Base-by-base conservation (phyloP, 495 filamentous ascomycete species). In the Penicillium nucicola region DNA sequence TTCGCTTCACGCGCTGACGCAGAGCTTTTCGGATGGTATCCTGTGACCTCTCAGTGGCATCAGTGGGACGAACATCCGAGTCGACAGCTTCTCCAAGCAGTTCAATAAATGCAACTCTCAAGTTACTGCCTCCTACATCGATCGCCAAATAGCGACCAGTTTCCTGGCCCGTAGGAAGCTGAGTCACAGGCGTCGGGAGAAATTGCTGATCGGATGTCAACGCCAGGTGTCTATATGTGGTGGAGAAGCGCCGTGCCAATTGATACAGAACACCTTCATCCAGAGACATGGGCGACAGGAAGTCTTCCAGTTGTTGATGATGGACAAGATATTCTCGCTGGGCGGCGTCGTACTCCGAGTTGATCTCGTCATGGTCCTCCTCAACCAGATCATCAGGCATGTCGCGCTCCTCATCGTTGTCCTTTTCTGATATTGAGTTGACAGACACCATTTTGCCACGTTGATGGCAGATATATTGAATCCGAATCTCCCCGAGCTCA, bases 81-180 rank as follows among this genome's bases (percentile, higher is more conserved):
- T 74, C 64, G 7, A 63, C 67, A 23, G 65, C 67, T 45, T 72
- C 68, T 5, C 84, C 82, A 11, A 84, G 57, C 37, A 91, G 67
- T 52, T 92, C 84, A 42, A 92, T 80, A 48, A 92, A 88, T 33
- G 84, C 87, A 7, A 91, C 88, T 41, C 89, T 78, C 17, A 93
- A 70, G 53, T 93, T 93, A 15, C 84, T 88, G 14, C 89, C 89
- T 25, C 89, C 89, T 34, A 92, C 86, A 67, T 92, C 88, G 50
- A 90, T 89, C 10, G 86, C 85, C 5, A 92, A 71, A 58, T 84
- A 89, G 25, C 83, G 86, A 52, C 87, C 88, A 5, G 72, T 79
- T 51, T 85, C 84, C 34, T 79, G 66, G 9, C 81, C 83, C 0
- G 65, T 77, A 1, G 87, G 87, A 28, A 88, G 71, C 49, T 83